Conservation (phyloP, 164 flowering plant genomes). For the Magnolia sinica region DNA sequence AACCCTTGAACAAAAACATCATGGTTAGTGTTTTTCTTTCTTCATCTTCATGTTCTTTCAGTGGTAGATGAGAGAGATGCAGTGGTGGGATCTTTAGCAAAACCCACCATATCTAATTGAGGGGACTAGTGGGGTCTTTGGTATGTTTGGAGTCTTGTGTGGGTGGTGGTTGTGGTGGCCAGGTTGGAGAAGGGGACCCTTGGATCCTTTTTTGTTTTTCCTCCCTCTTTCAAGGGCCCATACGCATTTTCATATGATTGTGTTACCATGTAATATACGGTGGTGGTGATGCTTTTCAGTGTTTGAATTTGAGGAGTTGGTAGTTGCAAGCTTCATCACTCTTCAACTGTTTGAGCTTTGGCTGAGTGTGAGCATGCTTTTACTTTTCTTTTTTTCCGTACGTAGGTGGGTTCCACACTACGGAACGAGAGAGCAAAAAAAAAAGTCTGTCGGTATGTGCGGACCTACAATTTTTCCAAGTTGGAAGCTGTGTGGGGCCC, state of each 20-base stretch:
- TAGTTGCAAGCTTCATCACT: too few relatives aligned
- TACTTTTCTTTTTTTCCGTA: neutral
- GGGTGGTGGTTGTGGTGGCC: neutral
- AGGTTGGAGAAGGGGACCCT: neutral
- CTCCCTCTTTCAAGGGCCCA: neutral
- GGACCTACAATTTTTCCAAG: too few relatives aligned
- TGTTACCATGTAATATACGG: neutral
- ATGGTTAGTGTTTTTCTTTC: neutral
- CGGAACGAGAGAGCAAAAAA: too few relatives aligned
- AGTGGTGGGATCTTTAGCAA: conserved; percentile 5
- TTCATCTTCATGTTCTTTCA: neutral
- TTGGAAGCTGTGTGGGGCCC: too few relatives aligned
- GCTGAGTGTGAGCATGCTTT: neutral
- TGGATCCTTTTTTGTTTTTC: neutral
- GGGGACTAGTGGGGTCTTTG: neutral
- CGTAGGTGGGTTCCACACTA: too few relatives aligned
- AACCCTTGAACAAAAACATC: neutral
- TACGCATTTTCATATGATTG: neutral
- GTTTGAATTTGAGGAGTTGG: neutral
- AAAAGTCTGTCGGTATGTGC: too few relatives aligned
- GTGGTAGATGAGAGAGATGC: neutral
- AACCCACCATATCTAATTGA: conserved; percentile 1
- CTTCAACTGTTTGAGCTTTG: neutral
- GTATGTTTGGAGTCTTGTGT: conserved; percentile 1
- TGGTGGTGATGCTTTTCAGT: neutral